Base-by-base conservation (phyloP, 2,329 filamentous ascomycete species). In the Phaeosphaeriaceae sp. region DNA sequence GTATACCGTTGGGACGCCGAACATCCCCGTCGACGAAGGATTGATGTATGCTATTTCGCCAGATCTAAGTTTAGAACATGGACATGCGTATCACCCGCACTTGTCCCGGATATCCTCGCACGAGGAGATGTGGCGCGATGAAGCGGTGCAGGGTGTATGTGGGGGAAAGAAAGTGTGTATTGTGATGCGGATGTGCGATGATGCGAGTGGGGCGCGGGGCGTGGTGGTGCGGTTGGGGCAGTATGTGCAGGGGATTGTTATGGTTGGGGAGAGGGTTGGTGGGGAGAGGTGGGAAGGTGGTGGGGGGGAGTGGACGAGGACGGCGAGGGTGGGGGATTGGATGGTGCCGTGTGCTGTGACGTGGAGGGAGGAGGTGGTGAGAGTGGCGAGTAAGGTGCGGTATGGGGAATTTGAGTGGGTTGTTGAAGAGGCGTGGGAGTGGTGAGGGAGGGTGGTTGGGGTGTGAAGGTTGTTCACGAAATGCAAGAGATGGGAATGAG, bases 61-160 rank as follows among this genome's bases (percentile, higher is more conserved):
- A 0, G 49, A 40, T 0, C 45, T 52, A 9, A 63, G 54, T 6
- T 64, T 77, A 6, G 87, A 89, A 66, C 80, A 73, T 35, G 87
- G 87, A 0, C 60, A 61, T 11, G 87, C 87, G 81, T 70, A 79
- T 9, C 85, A 88, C 56, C 83, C 83, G 0, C 75, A 70, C 1
- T 83, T 82, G 1, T 80, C 81, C 0, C 34, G 61, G 1, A 67
- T 78, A 32, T 79, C 78, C 8, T 43, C 73, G 1, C 90, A 92
- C 57, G 86, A 89, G 66, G 87, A 90, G 68, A 65, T 87, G 2
- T 90, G 87, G 87, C 68, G 73, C 1, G 81, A 85, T 34, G 67
- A 75, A 2, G 60, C 71, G 2, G 63, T 77, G 64, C 1, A 59
- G 38, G 8, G 9, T 26, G n/a, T n/a, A n/a, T n/a, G n/a, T 8